These are phyloP conservation scores for Penicillium malachiteum DNA, from an alignment of 495 filamentous ascomycete genomes.

Conservation along the genomic window DNA sequence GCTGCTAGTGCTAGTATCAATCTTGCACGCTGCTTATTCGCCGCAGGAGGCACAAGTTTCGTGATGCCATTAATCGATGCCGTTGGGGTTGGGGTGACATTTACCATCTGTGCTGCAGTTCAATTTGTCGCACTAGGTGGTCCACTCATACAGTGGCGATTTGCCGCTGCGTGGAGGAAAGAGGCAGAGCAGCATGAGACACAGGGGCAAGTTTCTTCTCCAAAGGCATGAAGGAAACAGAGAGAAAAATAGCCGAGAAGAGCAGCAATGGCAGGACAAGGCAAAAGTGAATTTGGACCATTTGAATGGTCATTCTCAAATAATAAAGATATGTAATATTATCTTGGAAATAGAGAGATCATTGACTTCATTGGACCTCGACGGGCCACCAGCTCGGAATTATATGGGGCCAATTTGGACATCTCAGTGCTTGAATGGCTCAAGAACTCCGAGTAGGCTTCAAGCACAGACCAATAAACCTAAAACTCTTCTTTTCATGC, in stretches of 20 bases:
- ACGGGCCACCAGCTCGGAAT: too few relatives aligned
- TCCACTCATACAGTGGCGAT: conserved; percentile 41
- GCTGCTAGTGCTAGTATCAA: conserved; percentile 69
- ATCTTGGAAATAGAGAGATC: too few relatives aligned
- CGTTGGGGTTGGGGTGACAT: conserved; percentile 50
- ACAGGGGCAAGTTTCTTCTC: neutral
- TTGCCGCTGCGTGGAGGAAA: conserved; percentile 35
- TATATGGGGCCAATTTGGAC: too few relatives aligned
- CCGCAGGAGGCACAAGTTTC: conserved; percentile 60
- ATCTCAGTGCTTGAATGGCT: too few relatives aligned
- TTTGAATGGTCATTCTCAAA: too few relatives aligned
- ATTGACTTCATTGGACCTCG: too few relatives aligned
- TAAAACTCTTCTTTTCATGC: too few relatives aligned
- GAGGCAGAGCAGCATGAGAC: neutral
- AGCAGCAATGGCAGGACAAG: too few relatives aligned
- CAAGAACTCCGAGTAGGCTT: too few relatives aligned
- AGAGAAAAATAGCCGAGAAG: neutral
- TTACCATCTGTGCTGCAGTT: conserved; percentile 40
- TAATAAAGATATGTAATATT: too few relatives aligned
- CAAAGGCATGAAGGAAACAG: neutral
- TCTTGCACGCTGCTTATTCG: conserved; percentile 62
- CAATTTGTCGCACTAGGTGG: conserved; percentile 38
- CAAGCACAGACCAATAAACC: too few relatives aligned
- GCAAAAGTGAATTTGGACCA: too few relatives aligned
- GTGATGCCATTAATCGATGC: conserved; percentile 61